Base-by-base conservation (phyloP, 1,284 basidiomycete species). In the Cryptococcus sp. region DNA sequence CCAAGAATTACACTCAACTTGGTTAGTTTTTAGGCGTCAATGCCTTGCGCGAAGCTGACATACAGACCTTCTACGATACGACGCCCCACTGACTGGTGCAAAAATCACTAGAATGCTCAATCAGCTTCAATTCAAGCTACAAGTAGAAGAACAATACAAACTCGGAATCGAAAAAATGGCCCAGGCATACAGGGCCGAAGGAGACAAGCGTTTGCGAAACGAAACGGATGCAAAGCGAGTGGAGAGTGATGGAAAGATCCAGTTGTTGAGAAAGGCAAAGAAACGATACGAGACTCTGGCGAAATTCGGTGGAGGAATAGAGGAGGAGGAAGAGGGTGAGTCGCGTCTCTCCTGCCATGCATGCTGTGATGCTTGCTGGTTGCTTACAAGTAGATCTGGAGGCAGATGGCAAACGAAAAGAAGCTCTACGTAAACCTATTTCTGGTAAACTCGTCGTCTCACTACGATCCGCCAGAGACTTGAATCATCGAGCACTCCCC, bases 161-260 rank as follows among this genome's bases (percentile, higher is more conserved):
- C 83, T 86, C 68, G 96, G 96, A 45, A 97, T 98, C 65, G 94
- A 98, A 76, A 98, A 98, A 80, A 99, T 99, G 93, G 89, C 88
- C 34, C 88, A 86, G 70, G 79, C 94, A 42, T 96, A 94, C 75
- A 85, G 91, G 66, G 88, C 87, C 9, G 94, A 98, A 66, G 93
- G 93, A 46, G 94, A 98, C 77, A 93, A 94, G 80, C 88, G 89
- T 70, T 86, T 90, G 37, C 82, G 87, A 63, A 83, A 83, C 28
- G 94, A 98, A 70, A 92, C 94, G 1, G 92, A 97, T 72, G 84
- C 83, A 68, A 98, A 98, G 78, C 83, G 87, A 58, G 80, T 94
- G 31, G 94, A 98, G 76, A 91, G 87, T 71, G 91, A 97, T 70
- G 87, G 87, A 76, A 99, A 98, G 78, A 96, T 98, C 36, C 88